A percentile compares a stretch with the other conserved stretches of the same genome.
phyloP scores from a whole-genome alignment of 768 basidiomycete genomes.

The Pleurotus ostreatus region DNA sequence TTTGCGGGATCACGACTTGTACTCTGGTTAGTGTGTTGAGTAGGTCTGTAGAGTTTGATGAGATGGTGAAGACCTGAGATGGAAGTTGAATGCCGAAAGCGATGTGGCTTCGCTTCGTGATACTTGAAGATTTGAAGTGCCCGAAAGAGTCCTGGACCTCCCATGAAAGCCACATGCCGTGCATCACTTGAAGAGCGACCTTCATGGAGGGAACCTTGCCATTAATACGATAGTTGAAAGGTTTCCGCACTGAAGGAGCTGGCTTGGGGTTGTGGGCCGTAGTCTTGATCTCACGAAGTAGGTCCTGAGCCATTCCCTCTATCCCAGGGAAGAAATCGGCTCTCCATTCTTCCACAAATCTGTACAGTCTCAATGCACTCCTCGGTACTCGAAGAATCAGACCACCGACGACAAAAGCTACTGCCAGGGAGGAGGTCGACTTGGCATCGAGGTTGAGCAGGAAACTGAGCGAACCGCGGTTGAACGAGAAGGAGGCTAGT shows the following conservation, averaged over 20 bases:
- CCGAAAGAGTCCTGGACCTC: constrained; percentile 47
- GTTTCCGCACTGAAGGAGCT: constrained; percentile 19
- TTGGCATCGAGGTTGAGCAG: constrained; percentile 43
- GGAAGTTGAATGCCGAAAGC: constrained; percentile 63
- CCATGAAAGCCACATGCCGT: constrained; percentile 85
- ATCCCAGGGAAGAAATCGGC: constrained; percentile 74
- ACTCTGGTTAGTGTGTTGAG: constrained; percentile 44
- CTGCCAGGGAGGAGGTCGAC: constrained; percentile 33
- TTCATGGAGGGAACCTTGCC: constrained; percentile 46
- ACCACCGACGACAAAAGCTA: constrained; percentile 40
- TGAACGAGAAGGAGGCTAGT: constrained; percentile 56
- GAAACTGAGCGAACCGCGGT: constrained; percentile 39
- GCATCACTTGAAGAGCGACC: constrained; percentile 78
- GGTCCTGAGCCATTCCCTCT: constrained; percentile 58
- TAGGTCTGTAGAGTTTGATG: constrained; percentile 35
- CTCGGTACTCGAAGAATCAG: constrained; percentile 66
- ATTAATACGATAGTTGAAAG: constrained; percentile 44
- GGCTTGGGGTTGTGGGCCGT: constrained; percentile 23
- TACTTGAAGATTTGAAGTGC: constrained; percentile 39
- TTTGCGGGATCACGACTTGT: constrained; percentile 61
- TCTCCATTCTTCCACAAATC: constrained; percentile 80
- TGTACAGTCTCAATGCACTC: constrained; percentile 75
- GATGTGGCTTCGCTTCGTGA: constrained; percentile 24
- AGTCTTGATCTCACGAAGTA: constrained; percentile 58
- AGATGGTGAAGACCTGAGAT: constrained; percentile 59